Conservation (phyloP, 2,329 filamentous ascomycete species). For the Cephalotrichum gorgonifer region DNA sequence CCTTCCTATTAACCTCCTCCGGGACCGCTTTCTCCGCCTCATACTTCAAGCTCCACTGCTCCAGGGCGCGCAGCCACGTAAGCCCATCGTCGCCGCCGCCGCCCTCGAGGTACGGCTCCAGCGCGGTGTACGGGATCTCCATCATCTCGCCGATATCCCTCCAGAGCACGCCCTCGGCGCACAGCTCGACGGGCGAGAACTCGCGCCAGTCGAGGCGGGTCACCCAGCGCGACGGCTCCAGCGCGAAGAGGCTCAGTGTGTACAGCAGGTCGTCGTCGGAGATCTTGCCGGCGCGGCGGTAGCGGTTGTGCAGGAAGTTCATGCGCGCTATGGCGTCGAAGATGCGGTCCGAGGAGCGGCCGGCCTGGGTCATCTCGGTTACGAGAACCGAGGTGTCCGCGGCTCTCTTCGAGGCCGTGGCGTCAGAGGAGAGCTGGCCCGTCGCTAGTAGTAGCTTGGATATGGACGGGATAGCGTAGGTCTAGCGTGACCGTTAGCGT, state of each 20-base stretch:
- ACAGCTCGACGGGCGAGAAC: slow-evolving; percentile 42
- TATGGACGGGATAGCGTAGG: slow-evolving; percentile 44
- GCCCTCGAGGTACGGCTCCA: slow-evolving; percentile 24
- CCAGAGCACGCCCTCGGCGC: slow-evolving; percentile 47
- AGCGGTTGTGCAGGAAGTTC: slow-evolving; percentile 51
- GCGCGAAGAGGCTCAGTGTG: slow-evolving; percentile 48
- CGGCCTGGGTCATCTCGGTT: slow-evolving; percentile 32
- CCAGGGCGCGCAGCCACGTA: slow-evolving; percentile 40
- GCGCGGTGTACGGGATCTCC: slow-evolving; percentile 33
- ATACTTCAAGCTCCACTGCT: slow-evolving; percentile 37
- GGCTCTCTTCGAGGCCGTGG: slow-evolving; percentile 40
- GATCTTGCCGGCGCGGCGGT: slow-evolving; percentile 48
- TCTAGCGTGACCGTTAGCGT: slow-evolving; percentile 7
- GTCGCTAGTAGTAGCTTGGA: slow-evolving; percentile 37
- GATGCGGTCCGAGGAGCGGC: slow-evolving; percentile 29
- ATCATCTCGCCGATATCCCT: slow-evolving; percentile 45
- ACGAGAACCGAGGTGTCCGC: slow-evolving; percentile 40
- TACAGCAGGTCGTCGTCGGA: slow-evolving; percentile 54
- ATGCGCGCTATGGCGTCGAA: slow-evolving; percentile 48
- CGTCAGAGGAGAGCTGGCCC: slow-evolving; percentile 31
- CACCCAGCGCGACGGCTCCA: slow-evolving; percentile 45
- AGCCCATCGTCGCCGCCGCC: slow-evolving; percentile 35
- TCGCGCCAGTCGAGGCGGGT: slow-evolving; percentile 45
- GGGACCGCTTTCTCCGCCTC: slow-evolving; percentile 36
- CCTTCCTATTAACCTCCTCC: slow-evolving; percentile 3